Evolutionary conservation across 805 yeast species (phyloP), one percentile per base, ranked within the genome.

Genomic region (Candida tallmaniae): DNA sequence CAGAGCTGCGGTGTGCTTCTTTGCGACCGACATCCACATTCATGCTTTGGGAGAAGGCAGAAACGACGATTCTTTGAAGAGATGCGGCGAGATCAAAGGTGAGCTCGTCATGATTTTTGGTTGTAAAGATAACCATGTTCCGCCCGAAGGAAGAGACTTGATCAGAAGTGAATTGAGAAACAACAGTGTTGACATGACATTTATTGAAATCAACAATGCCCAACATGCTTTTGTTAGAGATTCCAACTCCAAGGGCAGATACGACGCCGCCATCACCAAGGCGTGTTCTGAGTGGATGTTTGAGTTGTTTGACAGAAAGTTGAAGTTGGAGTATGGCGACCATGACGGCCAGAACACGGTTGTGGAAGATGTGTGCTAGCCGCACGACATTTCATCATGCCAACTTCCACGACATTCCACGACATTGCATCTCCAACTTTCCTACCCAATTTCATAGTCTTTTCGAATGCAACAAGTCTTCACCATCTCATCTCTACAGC

Each of bases 161-260:
- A 83, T 84, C 45, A 68, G 94, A 52, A 53, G 66, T 38, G 68
- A 70, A 10, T 55, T 83, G 49, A 66, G 86, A 47, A 71, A 75
- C 28, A 67, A 74, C 20, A 70, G 69, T 14, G 83, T 80, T 32
- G 76, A 70, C 38, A 74, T 81, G 56, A 79, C 87, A 1, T 81
- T 83, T 52, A 70, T 80, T 60, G 94, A 83, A 56, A 65, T 83
- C 34, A 74, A 79, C 46, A 88, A 75, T 44, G 93, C 94, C 10
- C 88, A 83, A 54, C 94, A 84, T 47, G 93, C 94, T 0, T 83
- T 83, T 48, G 80, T 83, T 35, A 68, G 93, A 43, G 94, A 83
- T 52, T 93, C 83, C 50, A 59, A 67, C 40, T 78, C 86, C 44
- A 83, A 82, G 60, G 94, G 85, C n/a, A 66, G 93, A 48, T 83